Percentiles rank a stretch among this genome's conserved stretches.
phyloP scores from a whole-genome alignment of 768 basidiomycete species.

The Candolleomyces eurysporus region DNA sequence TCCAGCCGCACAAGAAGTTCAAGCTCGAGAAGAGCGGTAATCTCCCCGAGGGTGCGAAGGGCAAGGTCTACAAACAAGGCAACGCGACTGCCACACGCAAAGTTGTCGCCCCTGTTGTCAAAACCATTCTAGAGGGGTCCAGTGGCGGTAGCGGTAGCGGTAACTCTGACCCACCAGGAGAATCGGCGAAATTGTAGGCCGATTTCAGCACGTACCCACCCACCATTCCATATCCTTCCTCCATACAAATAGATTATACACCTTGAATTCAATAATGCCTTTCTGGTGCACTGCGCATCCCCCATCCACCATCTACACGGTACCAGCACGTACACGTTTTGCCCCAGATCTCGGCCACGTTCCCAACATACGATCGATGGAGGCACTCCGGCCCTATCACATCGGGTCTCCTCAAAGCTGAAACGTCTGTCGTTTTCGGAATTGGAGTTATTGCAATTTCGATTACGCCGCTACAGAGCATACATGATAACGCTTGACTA shows the following conservation, averaged over 20 bases:
- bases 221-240: background rate
- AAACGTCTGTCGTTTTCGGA: background rate
- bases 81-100: constrained; percentile 66
- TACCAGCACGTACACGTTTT: background rate
- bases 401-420: background rate
- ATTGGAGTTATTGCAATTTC: too few species aligned
- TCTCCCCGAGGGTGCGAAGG: constrained; percentile 33
- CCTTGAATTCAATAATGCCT: background rate
- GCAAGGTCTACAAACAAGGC: constrained; percentile 62
- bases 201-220: background rate
- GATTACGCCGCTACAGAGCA: too few species aligned
- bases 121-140: constrained; percentile 50
- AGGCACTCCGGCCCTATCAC: background rate
- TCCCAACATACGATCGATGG: constrained; percentile 2
- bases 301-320: background rate
- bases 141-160: background rate
- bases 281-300: background rate
- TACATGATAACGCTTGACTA: too few species aligned
- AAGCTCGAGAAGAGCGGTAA: constrained; percentile 29
- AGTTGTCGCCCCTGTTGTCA: constrained; percentile 63
- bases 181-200: constrained; percentile 1
- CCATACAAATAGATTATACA: background rate
- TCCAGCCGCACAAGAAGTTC: constrained; percentile 50
- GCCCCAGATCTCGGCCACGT: background rate
- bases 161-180: background rate